A percentile compares a stretch with the other conserved stretches of the same genome.
Conservation (phyloP, 1,284 basidiomycete genomes). For the Tilletia walkeri region DNA sequence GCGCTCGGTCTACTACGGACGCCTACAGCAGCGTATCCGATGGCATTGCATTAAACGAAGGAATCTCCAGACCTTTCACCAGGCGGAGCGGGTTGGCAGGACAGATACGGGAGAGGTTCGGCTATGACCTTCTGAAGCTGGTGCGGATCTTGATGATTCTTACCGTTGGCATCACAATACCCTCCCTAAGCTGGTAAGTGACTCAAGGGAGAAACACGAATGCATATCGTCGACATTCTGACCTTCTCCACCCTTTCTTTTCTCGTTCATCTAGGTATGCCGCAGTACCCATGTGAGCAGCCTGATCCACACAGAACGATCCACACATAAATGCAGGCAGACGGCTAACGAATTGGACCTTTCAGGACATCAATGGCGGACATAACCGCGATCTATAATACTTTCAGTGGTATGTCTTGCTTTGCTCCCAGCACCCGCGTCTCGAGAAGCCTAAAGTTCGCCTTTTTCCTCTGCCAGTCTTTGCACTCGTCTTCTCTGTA, state of each 20-base stretch:
- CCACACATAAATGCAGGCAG: no score
- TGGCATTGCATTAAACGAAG: background rate
- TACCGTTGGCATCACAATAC: conserved; percentile 49
- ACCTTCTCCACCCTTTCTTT: background rate
- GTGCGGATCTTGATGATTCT: conserved; percentile 34
- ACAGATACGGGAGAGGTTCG: background rate
- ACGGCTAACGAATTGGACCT: background rate
- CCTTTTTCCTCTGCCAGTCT: conserved; percentile 31
- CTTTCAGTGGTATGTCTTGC: conserved; percentile 27
- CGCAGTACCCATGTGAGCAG: conserved; percentile 40
- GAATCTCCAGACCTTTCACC: background rate
- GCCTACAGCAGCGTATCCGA: background rate
- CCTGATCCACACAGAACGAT: no score
- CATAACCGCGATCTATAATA: conserved; percentile 55
- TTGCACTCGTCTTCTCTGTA: conserved; percentile 54
- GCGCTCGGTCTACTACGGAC: conserved; percentile 24
- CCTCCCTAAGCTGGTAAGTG: conserved; percentile 47
- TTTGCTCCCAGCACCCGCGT: background rate
- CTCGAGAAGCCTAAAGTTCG: background rate
- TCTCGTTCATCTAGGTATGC: conserved; percentile 36
- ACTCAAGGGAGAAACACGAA: background rate
- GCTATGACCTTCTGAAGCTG: conserved; percentile 26
- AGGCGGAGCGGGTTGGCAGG: background rate
- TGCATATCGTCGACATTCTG: background rate
- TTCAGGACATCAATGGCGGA: conserved; percentile 51